Conservation (phyloP, 768 basidiomycete genomes). For the Suillus subalutaceus region DNA sequence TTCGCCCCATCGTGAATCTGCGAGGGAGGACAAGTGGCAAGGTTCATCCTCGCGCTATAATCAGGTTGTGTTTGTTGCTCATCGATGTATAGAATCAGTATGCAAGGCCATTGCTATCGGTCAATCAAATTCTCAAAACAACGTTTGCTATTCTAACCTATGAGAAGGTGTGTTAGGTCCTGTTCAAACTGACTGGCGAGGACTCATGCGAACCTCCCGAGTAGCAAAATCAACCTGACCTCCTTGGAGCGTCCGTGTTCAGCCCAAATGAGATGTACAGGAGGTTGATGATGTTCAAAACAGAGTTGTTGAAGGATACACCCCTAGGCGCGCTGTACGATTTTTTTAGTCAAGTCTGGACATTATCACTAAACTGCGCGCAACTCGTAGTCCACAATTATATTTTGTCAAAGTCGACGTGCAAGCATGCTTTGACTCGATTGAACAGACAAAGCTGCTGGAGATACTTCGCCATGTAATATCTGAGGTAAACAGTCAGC, state of each 20-base stretch:
- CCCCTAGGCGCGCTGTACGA: constrained; percentile 56
- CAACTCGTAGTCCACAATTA: constrained; percentile 66
- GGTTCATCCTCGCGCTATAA: constrained; percentile 20
- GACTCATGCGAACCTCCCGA: not conserved
- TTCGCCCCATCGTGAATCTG: constrained; percentile 93
- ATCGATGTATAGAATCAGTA: constrained; percentile 31
- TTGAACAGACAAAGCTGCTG: constrained; percentile 84
- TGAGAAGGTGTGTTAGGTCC: constrained; percentile 63
- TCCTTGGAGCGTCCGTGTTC: constrained; percentile 83
- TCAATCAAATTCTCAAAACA: constrained; percentile 85
- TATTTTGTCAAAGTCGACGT: constrained; percentile 99
- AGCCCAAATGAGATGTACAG: constrained; percentile 81
- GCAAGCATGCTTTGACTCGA: constrained; percentile 95
- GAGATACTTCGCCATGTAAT: constrained; percentile 74
- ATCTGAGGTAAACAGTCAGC: constrained; percentile 53
- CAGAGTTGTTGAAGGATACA: constrained; percentile 39
- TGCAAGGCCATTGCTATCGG: constrained; percentile 54
- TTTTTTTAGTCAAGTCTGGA: not conserved
- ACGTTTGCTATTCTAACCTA: constrained; percentile 88
- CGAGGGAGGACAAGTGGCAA: constrained; percentile 48
- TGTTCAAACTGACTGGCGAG: not conserved
- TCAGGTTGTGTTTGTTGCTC: not conserved
- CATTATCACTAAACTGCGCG: not conserved
- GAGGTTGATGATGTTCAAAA: constrained; percentile 73
- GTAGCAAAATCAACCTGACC: constrained; percentile 62